Evolutionary conservation across 805 yeast genomes (phyloP), one percentile per base, ranked within the genome.

Genomic region (Candida parachauliodes): DNA sequence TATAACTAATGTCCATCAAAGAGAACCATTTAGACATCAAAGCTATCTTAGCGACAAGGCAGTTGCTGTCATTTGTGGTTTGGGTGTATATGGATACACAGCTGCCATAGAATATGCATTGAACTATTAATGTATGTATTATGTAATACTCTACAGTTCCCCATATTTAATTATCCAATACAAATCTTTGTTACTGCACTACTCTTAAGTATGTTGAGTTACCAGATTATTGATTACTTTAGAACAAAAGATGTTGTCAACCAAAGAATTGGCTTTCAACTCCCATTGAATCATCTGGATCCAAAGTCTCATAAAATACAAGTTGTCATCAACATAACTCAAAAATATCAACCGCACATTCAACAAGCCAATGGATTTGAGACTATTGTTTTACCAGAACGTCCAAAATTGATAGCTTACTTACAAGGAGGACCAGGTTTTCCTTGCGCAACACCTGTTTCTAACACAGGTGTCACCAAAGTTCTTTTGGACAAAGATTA

Each of bases 361-460:
- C 15, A 30, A 2, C 19, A 55, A 16, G 62, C 57, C 34, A 11
- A 17, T 15, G 37, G 32, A 17, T 34, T 28, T 21, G 36, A 43
- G 4, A 21, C 15, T 17, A 18, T 48, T 16, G 20, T 43, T 1
- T 51, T 65, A 36, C 67, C 70, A 2, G 32, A 44, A 4, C 48
- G 48, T 11, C 52, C 65, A 1, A 68, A 70, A 43, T 44, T 70
- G 3, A 52, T 72, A 7, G 56, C 67, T 15, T 75, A 58, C 42
- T 47, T 75, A 26, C 78, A 74, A 50, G 80, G 80, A 8, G 80
- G 80, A 0, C 81, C 81, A 0, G 80, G 81, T 1, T 72, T 67
- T 39, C 70, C 71, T 2, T 59, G 75, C 32, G 44, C 54, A 6
- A 62, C 63, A 3, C 74, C 76, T 2, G 45, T 57, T 16, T 40